A percentile compares a stretch with the other conserved stretches of the same genome.
These are phyloP conservation scores for Hortiboletus rubellus DNA, from an alignment of 1,284 basidiomycete genomes.

Conservation along the genomic window DNA sequence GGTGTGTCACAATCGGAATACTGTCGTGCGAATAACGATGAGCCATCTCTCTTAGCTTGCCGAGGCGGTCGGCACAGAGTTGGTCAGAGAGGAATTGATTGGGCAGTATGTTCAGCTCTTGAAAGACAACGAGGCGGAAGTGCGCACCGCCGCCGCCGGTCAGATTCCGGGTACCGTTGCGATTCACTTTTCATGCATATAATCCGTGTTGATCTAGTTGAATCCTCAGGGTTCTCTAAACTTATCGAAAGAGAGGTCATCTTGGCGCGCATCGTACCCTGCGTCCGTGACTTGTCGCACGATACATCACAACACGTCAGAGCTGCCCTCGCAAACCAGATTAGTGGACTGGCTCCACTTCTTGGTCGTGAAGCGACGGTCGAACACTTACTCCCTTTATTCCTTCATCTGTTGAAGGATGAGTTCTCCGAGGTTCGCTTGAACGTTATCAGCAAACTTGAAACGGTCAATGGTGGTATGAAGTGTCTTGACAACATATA, in stretches of 20 bases:
- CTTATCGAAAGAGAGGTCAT: slow-evolving; percentile 94
- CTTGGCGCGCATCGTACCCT: slow-evolving; percentile 92
- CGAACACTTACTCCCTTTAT: slow-evolving; percentile 95
- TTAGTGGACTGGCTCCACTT: slow-evolving; percentile 95
- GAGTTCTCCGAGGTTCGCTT: slow-evolving; percentile 98
- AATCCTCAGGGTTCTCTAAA: slow-evolving; percentile 86
- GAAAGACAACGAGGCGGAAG: slow-evolving; percentile 99
- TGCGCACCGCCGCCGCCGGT: slow-evolving; percentile 92
- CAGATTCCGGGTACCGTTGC: slow-evolving; percentile 85
- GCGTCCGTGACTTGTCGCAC: slow-evolving; percentile 91
- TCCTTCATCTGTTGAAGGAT: slow-evolving; percentile 96
- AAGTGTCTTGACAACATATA: slow-evolving; percentile 10
- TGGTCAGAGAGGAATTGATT: slow-evolving; percentile 94
- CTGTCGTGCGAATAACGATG: slow-evolving; percentile 2
- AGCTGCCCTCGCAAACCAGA: slow-evolving; percentile 94
- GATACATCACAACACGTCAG: slow-evolving; percentile 97
- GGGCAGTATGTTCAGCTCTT: slow-evolving; percentile 91
- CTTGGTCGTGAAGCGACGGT: slow-evolving; percentile 94
- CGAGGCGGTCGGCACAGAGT: slow-evolving; percentile 86
- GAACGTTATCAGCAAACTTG: slow-evolving; percentile 99
- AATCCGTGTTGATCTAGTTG: slow-evolving; percentile 9
- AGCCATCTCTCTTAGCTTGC: slow-evolving; percentile 61
- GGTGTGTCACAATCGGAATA: slow-evolving; percentile 42
- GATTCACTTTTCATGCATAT: background rate
- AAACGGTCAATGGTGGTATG: slow-evolving; percentile 91